Conservation (phyloP, 352 stramenopile genomes). For the Hyphochytrium catenoides region DNA sequence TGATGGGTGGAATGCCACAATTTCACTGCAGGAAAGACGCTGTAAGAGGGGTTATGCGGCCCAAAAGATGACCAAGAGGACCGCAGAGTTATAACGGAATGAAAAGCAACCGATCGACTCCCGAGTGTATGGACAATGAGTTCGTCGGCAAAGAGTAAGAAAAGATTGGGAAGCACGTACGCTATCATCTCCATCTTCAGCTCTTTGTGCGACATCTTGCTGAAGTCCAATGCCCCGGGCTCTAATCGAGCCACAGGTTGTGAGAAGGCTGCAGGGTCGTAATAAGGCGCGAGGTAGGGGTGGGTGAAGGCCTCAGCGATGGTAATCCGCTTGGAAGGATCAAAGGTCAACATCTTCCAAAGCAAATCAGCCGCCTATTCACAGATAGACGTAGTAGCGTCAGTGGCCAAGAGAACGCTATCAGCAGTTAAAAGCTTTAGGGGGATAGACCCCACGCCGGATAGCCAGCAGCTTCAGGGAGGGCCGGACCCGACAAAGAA, state of each 20-base stretch:
- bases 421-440: no score
- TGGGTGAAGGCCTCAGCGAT: slow-evolving; percentile 84
- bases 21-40: slow-evolving; percentile 42
- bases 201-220: slow-evolving; percentile 46
- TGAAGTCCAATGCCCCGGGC: slow-evolving; percentile 57
- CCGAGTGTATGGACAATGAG: no score
- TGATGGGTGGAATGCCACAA: slow-evolving; percentile 58
- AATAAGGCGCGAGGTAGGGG: slow-evolving; percentile 79
- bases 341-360: slow-evolving; percentile 68
- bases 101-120: background rate
- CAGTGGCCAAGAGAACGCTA: no score
- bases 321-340: slow-evolving; percentile 83
- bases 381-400: no score
- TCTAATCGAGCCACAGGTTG: slow-evolving; percentile 21
- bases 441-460: no score
- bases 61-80: no score
- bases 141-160: no score
- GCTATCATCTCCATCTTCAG: slow-evolving; percentile 64
- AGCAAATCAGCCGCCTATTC: slow-evolving; percentile 27
- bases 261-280: slow-evolving; percentile 40
- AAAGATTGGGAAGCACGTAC: background rate
- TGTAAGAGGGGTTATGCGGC: no score
- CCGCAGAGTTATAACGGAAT: slow-evolving; percentile 4
- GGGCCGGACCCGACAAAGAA: no score
- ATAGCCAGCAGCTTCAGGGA: no score